Conservation (phyloP, 2,329 filamentous ascomycete species). For the Coniochaeta hoffmannii region DNA sequence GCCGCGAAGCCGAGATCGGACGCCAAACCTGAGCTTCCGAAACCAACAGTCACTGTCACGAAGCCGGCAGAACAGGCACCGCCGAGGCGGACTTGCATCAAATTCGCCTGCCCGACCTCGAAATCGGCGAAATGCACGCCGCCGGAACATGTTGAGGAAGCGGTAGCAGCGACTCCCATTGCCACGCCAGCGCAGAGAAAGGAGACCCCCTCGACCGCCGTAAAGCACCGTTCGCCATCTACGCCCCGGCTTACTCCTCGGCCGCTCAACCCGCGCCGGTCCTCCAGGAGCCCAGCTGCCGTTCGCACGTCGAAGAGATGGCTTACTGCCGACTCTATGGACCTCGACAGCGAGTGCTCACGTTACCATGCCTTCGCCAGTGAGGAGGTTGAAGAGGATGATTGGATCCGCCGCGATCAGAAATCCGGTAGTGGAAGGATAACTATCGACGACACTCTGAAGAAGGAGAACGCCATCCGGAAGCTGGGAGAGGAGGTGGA, state of each 20-base stretch:
- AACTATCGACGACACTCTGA: slow-evolving; percentile 82
- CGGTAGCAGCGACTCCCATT: slow-evolving; percentile 9
- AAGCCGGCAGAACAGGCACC: slow-evolving; percentile 28
- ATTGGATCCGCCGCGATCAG: slow-evolving; percentile 74
- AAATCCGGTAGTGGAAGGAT: slow-evolving; percentile 60
- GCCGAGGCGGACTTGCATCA: slow-evolving; percentile 57
- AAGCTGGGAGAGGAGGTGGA: slow-evolving; percentile 83
- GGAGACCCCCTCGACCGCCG: slow-evolving; percentile 20
- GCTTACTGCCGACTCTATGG: slow-evolving; percentile 40
- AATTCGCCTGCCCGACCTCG: slow-evolving; percentile 64
- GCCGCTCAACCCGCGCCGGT: slow-evolving; percentile 25
- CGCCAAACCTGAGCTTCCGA: slow-evolving; percentile 28
- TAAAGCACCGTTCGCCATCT: slow-evolving; percentile 20
- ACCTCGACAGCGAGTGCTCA: slow-evolving; percentile 47
- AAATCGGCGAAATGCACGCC: slow-evolving; percentile 34
- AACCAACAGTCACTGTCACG: slow-evolving; percentile 19
- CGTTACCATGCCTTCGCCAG: slow-evolving; percentile 90
- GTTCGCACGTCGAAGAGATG: slow-evolving; percentile 34
- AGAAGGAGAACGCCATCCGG: slow-evolving; percentile 83
- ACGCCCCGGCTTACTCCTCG: slow-evolving; percentile 13
- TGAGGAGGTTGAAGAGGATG: slow-evolving; percentile 72
- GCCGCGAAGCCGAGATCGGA: slow-evolving; percentile 51
- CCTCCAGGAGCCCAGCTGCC: slow-evolving; percentile 29
- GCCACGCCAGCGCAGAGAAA: slow-evolving; percentile 16
- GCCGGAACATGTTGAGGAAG: slow-evolving; percentile 19